Percentiles rank a stretch among this genome's conserved stretches.
Conservation (phyloP, 2,329 filamentous ascomycete species). For the Fulvia fulva region DNA sequence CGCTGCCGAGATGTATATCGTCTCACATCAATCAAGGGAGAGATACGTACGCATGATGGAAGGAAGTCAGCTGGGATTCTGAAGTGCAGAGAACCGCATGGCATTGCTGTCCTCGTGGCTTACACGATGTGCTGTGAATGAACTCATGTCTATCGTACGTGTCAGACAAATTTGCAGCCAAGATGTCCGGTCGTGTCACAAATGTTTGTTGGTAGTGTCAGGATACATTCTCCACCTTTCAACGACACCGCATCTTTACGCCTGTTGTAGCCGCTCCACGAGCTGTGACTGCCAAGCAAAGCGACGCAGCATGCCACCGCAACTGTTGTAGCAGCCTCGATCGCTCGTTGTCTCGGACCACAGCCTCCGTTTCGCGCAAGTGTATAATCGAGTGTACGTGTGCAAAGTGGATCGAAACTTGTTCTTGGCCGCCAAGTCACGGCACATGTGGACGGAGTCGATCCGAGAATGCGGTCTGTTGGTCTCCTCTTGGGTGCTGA, state of each 20-base stretch:
- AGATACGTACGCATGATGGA: no score
- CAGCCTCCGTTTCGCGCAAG: background rate
- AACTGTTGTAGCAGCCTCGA: background rate
- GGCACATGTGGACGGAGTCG: background rate
- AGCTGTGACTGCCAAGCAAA: background rate
- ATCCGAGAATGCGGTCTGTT: background rate
- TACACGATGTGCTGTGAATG: no score
- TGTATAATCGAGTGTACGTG: background rate
- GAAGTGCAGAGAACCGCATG: no score
- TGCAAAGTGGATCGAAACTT: background rate
- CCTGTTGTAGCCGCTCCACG: background rate
- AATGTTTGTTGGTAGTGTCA: background rate
- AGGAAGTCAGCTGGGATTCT: no score
- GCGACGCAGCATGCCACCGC: background rate
- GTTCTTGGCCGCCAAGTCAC: background rate
- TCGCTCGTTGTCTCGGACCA: background rate
- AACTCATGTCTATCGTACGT: background rate
- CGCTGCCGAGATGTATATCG: no score
- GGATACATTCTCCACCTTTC: background rate
- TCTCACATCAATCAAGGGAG: no score
- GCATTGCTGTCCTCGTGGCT: no score
- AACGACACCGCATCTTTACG: background rate
- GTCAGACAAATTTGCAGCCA: background rate
- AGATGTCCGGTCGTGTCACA: background rate
- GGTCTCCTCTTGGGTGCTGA: background rate